A percentile compares a stretch with the other conserved stretches of the same genome.
phyloP scores from a whole-genome alignment of 345 rosid genomes.

The Gossypium thurberi region DNA sequence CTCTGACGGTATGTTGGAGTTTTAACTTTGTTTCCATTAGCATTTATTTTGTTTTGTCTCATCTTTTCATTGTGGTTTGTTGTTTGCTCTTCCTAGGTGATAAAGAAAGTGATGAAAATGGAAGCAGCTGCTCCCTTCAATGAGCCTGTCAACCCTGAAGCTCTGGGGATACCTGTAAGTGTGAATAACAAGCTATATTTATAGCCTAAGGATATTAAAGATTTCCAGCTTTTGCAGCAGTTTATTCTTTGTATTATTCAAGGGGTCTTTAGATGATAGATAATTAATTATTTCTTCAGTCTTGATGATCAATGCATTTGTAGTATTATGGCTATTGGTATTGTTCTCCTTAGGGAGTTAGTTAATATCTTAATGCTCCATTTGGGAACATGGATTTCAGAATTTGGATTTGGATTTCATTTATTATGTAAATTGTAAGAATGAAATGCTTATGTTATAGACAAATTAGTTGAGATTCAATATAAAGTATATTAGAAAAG shows the following conservation, averaged over 20 bases:
- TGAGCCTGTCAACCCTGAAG: slow-evolving; percentile 86
- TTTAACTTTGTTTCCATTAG: background rate
- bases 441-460: no score
- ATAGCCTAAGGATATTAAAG: background rate
- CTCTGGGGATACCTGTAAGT: slow-evolving; percentile 96
- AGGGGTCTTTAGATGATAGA: background rate
- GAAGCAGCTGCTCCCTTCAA: slow-evolving; percentile 96
- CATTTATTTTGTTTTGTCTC: background rate
- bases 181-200: background rate
- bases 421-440: no score
- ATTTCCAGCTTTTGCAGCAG: background rate
- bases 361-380: background rate
- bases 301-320: background rate
- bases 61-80: background rate
- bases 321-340: background rate
- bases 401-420: no score
- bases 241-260: background rate
- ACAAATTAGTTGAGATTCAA: no score
- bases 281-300: background rate
- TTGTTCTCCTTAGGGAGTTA: background rate
- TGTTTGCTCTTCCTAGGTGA: slow-evolving; percentile 38
- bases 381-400: no score
- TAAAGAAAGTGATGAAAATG: slow-evolving; percentile 97
- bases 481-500: no score
- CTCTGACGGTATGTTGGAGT: slow-evolving; percentile 45